A percentile compares a stretch with the other conserved stretches of the same genome.
Conservation (phyloP, 1,284 basidiomycete species). For the Tremellales sp. region DNA sequence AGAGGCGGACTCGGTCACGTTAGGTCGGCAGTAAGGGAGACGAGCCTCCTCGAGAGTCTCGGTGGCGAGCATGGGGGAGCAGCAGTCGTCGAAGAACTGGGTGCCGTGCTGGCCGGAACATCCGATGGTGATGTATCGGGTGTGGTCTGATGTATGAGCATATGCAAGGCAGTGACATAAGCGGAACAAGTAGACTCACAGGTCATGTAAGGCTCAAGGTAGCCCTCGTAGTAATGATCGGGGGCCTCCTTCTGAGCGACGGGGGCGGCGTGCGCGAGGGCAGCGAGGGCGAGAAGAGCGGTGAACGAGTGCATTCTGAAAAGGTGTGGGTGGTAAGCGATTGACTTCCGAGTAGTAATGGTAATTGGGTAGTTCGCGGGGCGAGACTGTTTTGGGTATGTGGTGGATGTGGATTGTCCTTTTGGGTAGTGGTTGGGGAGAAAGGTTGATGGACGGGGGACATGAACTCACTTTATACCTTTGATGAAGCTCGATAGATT, state of each 20-base stretch:
- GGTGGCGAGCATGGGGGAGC: slow-evolving; percentile 54
- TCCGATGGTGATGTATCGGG: slow-evolving; percentile 58
- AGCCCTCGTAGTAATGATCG: slow-evolving; percentile 29
- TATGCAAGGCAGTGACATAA: too few species aligned
- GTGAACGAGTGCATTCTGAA: slow-evolving; percentile 41
- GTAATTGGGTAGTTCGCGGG: not conserved
- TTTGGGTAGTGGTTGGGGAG: not conserved
- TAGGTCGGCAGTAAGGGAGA: slow-evolving; percentile 56
- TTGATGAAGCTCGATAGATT: too few species aligned
- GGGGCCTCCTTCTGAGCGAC: slow-evolving; percentile 47
- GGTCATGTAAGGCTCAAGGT: slow-evolving; percentile 55
- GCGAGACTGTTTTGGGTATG: not conserved
- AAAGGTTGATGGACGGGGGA: too few species aligned
- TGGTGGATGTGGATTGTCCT: not conserved
- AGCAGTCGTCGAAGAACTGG: slow-evolving; percentile 59
- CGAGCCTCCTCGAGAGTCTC: slow-evolving; percentile 55
- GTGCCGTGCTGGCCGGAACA: slow-evolving; percentile 59
- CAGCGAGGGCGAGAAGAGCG: slow-evolving; percentile 55
- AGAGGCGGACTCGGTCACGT: slow-evolving; percentile 21
- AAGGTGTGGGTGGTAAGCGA: not conserved
- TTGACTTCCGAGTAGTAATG: too few species aligned
- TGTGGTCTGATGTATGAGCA: slow-evolving; percentile 52
- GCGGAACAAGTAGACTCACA: slow-evolving; percentile 41
- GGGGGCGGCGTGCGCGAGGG: slow-evolving; percentile 54
- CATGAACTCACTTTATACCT: too few species aligned